Base-by-base conservation (phyloP, 768 basidiomycete species). In the Mycena alexandri region DNA sequence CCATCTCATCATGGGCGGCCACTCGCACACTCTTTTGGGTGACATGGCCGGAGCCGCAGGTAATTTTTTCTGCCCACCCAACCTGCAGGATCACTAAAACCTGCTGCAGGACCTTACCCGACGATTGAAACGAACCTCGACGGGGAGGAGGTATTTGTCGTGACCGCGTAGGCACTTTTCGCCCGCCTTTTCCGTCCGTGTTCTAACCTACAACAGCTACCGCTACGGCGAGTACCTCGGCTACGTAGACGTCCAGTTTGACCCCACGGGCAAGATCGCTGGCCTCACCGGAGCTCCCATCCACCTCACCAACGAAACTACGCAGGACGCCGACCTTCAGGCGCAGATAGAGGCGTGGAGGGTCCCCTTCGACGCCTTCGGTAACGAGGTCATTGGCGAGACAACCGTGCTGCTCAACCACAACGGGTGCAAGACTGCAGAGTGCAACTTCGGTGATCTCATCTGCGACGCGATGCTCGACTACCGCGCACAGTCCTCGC, bases 221-320 rank as follows among this genome's bases (percentile, higher is more conserved):
- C 78, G 81, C 53, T 85, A 83, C 81, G 84, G 82, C 44, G 81
- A 85, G 66, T 82, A 83, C 68, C 75, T 85, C 42, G 83, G 84
- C 13, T 75, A 79, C 53, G 83, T 85, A 65, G 79, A 84, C 65
- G 75, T 84, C 67, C 78, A 79, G 46, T 85, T 78, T 68, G 82
- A 83, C 62, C 38, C 41, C 8, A 53, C 61, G 1, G 84, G 84
- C n/a, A 79, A 77, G 56, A 76, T 85, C 62, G 76, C 80, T 48
- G 72, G 77, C 12, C 82, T 82, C 69, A 75, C 77, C 21, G 83
- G 84, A 41, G 81, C 77, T 12, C 83, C 83, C 21, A 83, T 85
- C 67, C 79, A 78, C 55, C 74, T 85, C 24, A 80, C 77, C 51
- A 81, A 81, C 60, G 51, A 75, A 25, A 82, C 79, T 29, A 67